These are phyloP conservation scores for Talaromyces verruculosus DNA, from an alignment of 2,329 filamentous ascomycete genomes.

Conservation along the genomic window DNA sequence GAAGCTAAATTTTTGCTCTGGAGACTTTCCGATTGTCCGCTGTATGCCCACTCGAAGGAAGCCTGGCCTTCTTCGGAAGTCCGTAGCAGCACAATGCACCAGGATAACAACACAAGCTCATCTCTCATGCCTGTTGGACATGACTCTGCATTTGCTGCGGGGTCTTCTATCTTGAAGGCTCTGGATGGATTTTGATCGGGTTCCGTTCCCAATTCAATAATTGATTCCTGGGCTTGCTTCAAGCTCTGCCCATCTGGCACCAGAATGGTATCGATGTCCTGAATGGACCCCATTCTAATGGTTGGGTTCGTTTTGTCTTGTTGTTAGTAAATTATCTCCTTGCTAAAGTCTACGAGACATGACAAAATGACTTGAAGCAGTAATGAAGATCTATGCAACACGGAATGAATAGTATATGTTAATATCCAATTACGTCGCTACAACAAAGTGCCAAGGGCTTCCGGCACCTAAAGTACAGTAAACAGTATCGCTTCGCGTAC, in stretches of 20 bases:
- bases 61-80: slow-evolving; percentile 42
- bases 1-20: neutral
- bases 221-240: neutral
- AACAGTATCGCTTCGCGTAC: neutral
- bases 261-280: neutral
- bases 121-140: slow-evolving; percentile 41
- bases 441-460: neutral
- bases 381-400: neutral
- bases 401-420: neutral
- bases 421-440: neutral
- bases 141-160: slow-evolving; percentile 27
- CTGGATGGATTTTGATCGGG: neutral
- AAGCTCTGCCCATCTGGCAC: neutral
- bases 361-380: neutral
- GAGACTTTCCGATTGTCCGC: neutral
- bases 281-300: slow-evolving; percentile 11
- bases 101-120: slow-evolving; percentile 46
- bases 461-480: neutral
- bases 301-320: neutral
- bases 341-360: neutral
- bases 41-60: slow-evolving; percentile 45
- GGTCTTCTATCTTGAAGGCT: slow-evolving; percentile 17
- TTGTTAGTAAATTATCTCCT: too few relatives aligned
- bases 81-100: slow-evolving; percentile 48
- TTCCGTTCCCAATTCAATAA: neutral